Evolutionary conservation across 2,329 filamentous ascomycete genomes (phyloP).

Genomic region (Alternaria gansuensis): DNA sequence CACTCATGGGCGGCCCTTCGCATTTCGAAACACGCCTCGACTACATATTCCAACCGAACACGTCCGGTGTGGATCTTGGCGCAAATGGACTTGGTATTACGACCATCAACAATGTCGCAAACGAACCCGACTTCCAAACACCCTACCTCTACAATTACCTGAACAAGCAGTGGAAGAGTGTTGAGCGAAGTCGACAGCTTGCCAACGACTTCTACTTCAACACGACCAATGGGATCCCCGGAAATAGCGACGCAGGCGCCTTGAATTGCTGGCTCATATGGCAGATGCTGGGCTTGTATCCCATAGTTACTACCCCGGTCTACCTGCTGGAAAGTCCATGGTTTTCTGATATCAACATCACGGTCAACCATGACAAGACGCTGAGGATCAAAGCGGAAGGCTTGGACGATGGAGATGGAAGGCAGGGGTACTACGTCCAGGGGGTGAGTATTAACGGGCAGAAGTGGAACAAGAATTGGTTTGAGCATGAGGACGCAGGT

Average conservation of each 20-base stretch:
- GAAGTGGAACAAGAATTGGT: slow-evolving; percentile 64
- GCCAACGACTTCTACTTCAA: slow-evolving; percentile 56
- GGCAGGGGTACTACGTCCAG: slow-evolving; percentile 62
- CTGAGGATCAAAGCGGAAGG: slow-evolving; percentile 59
- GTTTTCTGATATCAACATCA: slow-evolving; percentile 54
- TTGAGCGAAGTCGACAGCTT: slow-evolving; percentile 44
- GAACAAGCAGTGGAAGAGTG: slow-evolving; percentile 51
- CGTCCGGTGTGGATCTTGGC: slow-evolving; percentile 49
- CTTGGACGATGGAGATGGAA: slow-evolving; percentile 53
- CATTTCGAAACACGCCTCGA: slow-evolving; percentile 55
- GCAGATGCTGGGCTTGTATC: slow-evolving; percentile 61
- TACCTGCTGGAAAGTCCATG: slow-evolving; percentile 60
- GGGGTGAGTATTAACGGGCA: slow-evolving; percentile 63
- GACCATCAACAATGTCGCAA: slow-evolving; percentile 51
- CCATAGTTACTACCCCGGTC: slow-evolving; percentile 58
- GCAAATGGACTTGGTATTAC: slow-evolving; percentile 50
- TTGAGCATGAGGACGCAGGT: slow-evolving; percentile 60
- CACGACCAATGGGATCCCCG: slow-evolving; percentile 54
- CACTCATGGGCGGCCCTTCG: slow-evolving; percentile 54
- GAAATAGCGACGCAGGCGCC: slow-evolving; percentile 59
- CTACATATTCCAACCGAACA: slow-evolving; percentile 54
- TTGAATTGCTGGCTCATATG: slow-evolving; percentile 62
- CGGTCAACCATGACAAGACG: slow-evolving; percentile 48
- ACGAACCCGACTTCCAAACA: slow-evolving; percentile 54
- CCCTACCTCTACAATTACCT: slow-evolving; percentile 57